A percentile compares a stretch with the other conserved stretches of the same genome.
phyloP scores from a whole-genome alignment of 2,329 filamentous ascomycete species.

The Aspergillus thermomutatus region DNA sequence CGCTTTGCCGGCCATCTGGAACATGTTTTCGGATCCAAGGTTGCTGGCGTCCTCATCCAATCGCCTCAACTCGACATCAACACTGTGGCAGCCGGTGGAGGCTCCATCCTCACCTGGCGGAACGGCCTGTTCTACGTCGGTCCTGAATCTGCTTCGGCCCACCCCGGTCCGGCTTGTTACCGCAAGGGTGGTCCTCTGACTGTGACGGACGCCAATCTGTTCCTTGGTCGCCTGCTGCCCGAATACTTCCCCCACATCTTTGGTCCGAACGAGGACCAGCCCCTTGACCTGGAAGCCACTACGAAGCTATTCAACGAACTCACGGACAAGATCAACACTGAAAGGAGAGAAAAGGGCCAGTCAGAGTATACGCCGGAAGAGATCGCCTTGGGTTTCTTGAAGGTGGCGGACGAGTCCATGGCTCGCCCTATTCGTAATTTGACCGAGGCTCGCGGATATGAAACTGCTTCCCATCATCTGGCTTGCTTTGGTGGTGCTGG shows the following conservation, averaged over 20 bases:
- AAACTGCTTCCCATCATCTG: constrained; percentile 84
- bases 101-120: constrained; percentile 69
- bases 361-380: constrained; percentile 51
- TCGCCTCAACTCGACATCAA: constrained; percentile 92
- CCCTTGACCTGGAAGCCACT: constrained; percentile 72
- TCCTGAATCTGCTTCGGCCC: constrained; percentile 85
- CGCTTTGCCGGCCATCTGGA: constrained; percentile 85
- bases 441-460: constrained; percentile 88
- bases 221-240: constrained; percentile 78
- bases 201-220: constrained; percentile 88
- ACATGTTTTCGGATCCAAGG: constrained; percentile 91
- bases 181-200: constrained; percentile 86
- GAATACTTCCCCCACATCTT: constrained; percentile 98
- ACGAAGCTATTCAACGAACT: constrained; percentile 72
- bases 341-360: constrained; percentile 46
- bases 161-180: constrained; percentile 89
- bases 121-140: constrained; percentile 92
- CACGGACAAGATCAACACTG: constrained; percentile 55
- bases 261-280: constrained; percentile 81
- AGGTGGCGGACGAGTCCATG: constrained; percentile 44
- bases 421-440: constrained; percentile 77
- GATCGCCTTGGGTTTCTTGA: constrained; percentile 40
- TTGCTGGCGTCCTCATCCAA: constrained; percentile 89
- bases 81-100: constrained; percentile 84
- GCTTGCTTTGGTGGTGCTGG: constrained; percentile 91